phyloP scores from a whole-genome alignment of 2,329 filamentous ascomycete genomes.

The Penicillium brevicompactum region DNA sequence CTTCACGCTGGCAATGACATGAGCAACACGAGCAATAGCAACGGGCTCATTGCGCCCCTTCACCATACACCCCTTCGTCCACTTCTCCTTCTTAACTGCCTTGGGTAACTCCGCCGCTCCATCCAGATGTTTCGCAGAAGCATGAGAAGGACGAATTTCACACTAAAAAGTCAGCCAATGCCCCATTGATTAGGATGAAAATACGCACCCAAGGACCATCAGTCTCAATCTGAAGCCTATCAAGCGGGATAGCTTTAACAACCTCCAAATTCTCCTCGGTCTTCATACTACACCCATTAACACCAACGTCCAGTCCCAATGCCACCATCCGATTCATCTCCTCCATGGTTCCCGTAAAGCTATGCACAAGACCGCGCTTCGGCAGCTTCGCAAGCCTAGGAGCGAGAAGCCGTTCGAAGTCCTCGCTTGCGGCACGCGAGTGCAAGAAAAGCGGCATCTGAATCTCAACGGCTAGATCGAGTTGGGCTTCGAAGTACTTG shows the following conservation, averaged over 20 bases:
- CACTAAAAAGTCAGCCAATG: constrained; percentile 55
- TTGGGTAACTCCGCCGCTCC: constrained; percentile 74
- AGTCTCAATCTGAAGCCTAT: constrained; percentile 88
- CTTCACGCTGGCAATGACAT: constrained; percentile 85
- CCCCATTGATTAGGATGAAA: not conserved
- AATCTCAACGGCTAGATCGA: constrained; percentile 74
- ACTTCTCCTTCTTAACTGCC: constrained; percentile 94
- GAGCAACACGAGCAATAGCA: constrained; percentile 82
- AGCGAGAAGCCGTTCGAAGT: constrained; percentile 75
- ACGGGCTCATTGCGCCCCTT: constrained; percentile 95
- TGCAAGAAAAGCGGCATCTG: constrained; percentile 90
- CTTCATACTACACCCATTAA: constrained; percentile 97
- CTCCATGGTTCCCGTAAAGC: constrained; percentile 83
- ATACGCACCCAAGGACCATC: constrained; percentile 78
- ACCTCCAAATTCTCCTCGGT: constrained; percentile 87
- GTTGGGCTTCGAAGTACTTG: constrained; percentile 80
- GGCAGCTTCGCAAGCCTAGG: constrained; percentile 66
- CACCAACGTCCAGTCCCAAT: constrained; percentile 84
- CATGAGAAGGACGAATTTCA: constrained; percentile 87
- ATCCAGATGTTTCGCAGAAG: constrained; percentile 72
- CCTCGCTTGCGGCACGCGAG: constrained; percentile 80
- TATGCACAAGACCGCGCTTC: constrained; percentile 83
- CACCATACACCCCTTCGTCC: constrained; percentile 82
- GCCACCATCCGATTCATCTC: constrained; percentile 82
- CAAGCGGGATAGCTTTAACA: constrained; percentile 75